A percentile compares a stretch with the other conserved stretches of the same genome.
These are phyloP conservation scores for Micractinium sp. DNA, from an alignment of 139 green algal species.

Conservation along the genomic window DNA sequence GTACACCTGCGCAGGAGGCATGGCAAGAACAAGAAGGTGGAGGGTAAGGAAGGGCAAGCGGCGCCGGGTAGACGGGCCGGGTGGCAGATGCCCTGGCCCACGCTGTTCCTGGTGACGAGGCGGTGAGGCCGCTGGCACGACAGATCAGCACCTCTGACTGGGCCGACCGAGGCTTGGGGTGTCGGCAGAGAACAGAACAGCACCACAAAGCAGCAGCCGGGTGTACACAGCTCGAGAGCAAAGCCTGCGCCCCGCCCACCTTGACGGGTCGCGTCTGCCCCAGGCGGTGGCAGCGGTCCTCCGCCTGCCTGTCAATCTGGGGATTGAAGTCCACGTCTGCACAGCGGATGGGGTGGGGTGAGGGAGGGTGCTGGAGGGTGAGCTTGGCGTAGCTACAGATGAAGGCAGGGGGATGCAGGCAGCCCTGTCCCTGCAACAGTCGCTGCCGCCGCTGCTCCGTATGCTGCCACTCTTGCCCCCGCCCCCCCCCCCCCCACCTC, in stretches of 20 bases:
- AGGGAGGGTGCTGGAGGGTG: not conserved
- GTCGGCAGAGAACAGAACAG: no score
- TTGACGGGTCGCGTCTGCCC: constrained; percentile 89
- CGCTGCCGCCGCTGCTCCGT: not conserved
- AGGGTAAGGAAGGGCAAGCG: not conserved
- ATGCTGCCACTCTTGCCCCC: not conserved
- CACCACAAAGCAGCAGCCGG: no score
- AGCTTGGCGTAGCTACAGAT: not conserved
- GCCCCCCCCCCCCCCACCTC: not conserved
- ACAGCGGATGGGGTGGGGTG: not conserved
- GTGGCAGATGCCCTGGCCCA: constrained; percentile 86
- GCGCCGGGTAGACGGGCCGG: no score
- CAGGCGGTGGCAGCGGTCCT: constrained; percentile 81
- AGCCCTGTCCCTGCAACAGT: no score
- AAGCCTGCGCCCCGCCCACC: not conserved
- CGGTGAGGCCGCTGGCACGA: no score
- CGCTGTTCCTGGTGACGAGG: constrained; percentile 80
- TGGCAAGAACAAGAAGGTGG: not conserved
- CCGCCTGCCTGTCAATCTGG: constrained; percentile 79
- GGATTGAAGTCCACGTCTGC: constrained; percentile 94
- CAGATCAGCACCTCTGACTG: no score
- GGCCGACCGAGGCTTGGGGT: no score
- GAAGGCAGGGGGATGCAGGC: not conserved
- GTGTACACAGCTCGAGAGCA: not conserved
- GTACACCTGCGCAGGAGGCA: constrained; percentile 67